A percentile compares a stretch with the other conserved stretches of the same genome.
Conservation (phyloP, 129 eudicot species). For the Gnaphalium uliginosum region DNA sequence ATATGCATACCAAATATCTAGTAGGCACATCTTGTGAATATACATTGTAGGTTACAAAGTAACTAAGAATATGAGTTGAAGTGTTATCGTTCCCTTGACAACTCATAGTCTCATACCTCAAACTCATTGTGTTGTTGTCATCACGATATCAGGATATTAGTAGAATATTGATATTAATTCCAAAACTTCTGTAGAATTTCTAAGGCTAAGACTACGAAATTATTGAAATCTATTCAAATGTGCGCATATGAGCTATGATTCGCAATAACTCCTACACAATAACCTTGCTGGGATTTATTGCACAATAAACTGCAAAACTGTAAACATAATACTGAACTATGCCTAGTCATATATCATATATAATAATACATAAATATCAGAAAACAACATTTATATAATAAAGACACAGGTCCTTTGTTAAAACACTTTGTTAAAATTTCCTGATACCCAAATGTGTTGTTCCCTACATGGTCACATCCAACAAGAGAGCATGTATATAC, state of each 20-base stretch:
- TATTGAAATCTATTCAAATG: background rate
- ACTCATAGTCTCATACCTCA: background rate
- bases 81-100: too few relatives aligned
- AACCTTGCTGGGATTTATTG: background rate
- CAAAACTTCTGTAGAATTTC: background rate
- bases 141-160: background rate
- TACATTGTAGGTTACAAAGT: too few relatives aligned
- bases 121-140: conserved; percentile 10
- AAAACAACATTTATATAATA: too few relatives aligned
- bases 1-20: background rate
- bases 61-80: too few relatives aligned
- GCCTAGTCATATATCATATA: too few relatives aligned
- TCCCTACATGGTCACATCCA: background rate
- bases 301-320: background rate
- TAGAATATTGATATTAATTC: background rate
- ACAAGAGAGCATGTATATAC: background rate
- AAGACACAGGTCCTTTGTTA: background rate
- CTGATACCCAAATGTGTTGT: background rate
- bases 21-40: too few relatives aligned
- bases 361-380: too few relatives aligned
- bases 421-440: too few relatives aligned
- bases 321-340: background rate
- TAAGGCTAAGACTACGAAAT: background rate
- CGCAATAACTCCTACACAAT: background rate
- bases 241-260: background rate